Evolutionary conservation across 2,329 filamentous ascomycete species (phyloP), one percentile per base, ranked within the genome.

Genomic region (Penicillium sclerotigenum): DNA sequence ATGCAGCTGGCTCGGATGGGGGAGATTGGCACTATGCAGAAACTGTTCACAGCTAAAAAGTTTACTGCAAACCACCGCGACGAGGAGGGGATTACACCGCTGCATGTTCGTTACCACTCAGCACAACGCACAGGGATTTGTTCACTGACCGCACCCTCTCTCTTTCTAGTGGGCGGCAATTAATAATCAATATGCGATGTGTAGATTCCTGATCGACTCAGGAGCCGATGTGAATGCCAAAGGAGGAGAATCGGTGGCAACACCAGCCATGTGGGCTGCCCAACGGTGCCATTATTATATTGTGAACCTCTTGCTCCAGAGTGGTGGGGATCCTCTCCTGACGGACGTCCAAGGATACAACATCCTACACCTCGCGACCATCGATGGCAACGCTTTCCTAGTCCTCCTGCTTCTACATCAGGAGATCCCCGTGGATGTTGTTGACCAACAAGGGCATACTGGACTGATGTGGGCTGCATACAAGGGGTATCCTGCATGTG

Each of bases 401-500:
- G 83, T 99, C 28, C 86, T 92, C 47, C 83, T 99, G 1, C 84
- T 99, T 8, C 83, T 99, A 24, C 94, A 99, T 76, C 92, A 97
- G 70, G 91, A 94, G 69, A 94, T 99, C 58, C 90, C 91, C 16
- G 91, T 99, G 59, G 94, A 99, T 71, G 89, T 94, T 6, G 82
- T 88, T 51, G 94, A 99, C 75, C 85, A 85, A 48, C 93, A 91
- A 71, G 91, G 92, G 6, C 95, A 99, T 74, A 97, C 94, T 1
- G 88, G 88, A 58, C 81, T 99, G 59, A 99, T 99, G 94, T 99
- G 94, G 94, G 91, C 94, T 18, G 93, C 93, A 16, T 99, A 99
- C 79, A 99, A 99, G 75, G 94, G 95, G 34, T 97, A 88, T 71
- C 90, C 93, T 0, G 87, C 88, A 45, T 96, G 91, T 66, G 93